Conservation (phyloP, 306 rosid genomes). For the Cicer chorassanicum region DNA sequence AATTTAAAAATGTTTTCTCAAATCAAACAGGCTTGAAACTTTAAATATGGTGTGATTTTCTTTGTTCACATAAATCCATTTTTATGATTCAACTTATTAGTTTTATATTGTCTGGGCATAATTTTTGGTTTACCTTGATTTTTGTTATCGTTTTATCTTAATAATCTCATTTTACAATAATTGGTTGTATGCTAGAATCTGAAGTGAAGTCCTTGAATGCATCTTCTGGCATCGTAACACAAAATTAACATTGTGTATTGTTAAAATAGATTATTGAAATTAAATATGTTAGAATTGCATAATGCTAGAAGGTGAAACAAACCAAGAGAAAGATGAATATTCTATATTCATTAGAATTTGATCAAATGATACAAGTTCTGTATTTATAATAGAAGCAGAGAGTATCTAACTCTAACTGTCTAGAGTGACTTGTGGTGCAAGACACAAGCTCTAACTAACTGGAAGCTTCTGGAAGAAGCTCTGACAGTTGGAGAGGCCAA, state of each 20-base stretch:
- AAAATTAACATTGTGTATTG: constrained; percentile 11
- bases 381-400: no score
- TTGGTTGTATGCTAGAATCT: constrained; percentile 22
- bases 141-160: constrained; percentile 9
- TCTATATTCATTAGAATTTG: no score
- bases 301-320: no score
- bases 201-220: constrained; percentile 17
- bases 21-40: neutral
- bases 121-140: constrained; percentile 11
- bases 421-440: no score
- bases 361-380: no score
- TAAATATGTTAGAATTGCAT: neutral
- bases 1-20: constrained; percentile 11
- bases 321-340: no score
- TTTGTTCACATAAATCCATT: neutral
- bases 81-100: neutral
- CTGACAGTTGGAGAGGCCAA: no score
- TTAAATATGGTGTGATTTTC: neutral
- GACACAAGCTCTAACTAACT: no score
- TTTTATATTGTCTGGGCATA: constrained; percentile 3
- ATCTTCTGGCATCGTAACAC: constrained; percentile 23
- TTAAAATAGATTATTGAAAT: constrained; percentile 21
- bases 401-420: no score
- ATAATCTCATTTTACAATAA: neutral
- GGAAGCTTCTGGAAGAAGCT: no score